Evolutionary conservation across 192 early-diverging fungal species (phyloP).

Genomic region (Lunasporangiospora selenospora): DNA sequence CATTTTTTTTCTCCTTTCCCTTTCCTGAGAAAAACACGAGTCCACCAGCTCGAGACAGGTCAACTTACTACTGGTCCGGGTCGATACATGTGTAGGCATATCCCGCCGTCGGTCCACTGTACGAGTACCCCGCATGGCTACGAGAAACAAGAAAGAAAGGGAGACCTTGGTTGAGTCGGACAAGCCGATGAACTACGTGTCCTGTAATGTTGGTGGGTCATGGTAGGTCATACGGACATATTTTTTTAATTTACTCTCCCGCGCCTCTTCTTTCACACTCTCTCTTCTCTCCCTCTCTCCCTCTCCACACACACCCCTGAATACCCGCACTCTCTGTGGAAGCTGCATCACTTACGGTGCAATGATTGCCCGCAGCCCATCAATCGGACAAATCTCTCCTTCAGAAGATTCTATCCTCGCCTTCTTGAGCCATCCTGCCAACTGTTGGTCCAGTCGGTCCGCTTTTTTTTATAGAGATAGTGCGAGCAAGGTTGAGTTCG

Average conservation of each 20-base stretch:
- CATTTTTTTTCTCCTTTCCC: not conserved
- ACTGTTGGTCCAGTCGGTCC: constrained; percentile 52
- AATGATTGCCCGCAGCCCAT: constrained; percentile 70
- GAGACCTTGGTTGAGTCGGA: not conserved
- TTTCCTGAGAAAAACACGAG: not conserved
- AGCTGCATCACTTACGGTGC: constrained; percentile 65
- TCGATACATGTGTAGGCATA: constrained; percentile 85
- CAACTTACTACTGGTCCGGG: constrained; percentile 56
- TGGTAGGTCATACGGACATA: not conserved
- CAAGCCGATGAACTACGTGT: not conserved
- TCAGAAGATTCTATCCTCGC: constrained; percentile 43
- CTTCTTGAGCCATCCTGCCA: constrained; percentile 58
- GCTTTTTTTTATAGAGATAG: constrained; percentile 16
- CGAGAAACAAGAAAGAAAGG: not conserved
- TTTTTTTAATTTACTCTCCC: not conserved
- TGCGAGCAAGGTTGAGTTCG: not conserved
- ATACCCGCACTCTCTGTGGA: not conserved
- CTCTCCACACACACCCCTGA: not conserved
- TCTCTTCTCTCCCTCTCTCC: no score
- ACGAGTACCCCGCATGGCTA: constrained; percentile 93
- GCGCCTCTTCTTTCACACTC: no score
- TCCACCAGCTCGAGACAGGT: not conserved
- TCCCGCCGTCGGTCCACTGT: constrained; percentile 90
- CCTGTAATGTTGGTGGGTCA: not conserved
- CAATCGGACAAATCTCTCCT: constrained; percentile 48